Evolutionary conservation across 805 yeast genomes (phyloP), one percentile per base, ranked within the genome.

Genomic region (Nakazawaea ernobii): DNA sequence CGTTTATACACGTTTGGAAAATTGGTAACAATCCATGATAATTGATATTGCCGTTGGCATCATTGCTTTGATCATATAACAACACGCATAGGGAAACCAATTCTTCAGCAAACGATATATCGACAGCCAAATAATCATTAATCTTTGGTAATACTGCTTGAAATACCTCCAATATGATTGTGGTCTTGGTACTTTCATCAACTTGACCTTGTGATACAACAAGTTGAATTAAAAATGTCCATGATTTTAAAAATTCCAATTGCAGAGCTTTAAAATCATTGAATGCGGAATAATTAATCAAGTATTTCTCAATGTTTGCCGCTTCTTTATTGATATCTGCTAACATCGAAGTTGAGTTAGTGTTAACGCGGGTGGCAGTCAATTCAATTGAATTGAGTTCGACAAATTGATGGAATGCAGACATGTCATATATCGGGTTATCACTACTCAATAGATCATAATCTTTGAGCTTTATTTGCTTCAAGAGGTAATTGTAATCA

Each of bases 141-240:
- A 90, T 77, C 57, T 80, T 84, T 2, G 96, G 96, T 17, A 88
- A 72, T 24, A 88, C 71, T 3, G 77, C 70, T 55, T 88, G 95
- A 52, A 90, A 80, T 2, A 87, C 78, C 54, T 86, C 95, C 15
- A 88, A 65, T 46, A 89, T 80, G 57, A 92, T 84, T 35, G 78
- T 74, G 0, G 80, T 70, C 42, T 83, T 70, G n/a, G 66, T 62
- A 8, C 65, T 56, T 0, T 71, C 57, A 6, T 69, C 62, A 47
- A 80, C 63, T n/a, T 67, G 68, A 8, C 80, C 81, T 61, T 83
- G 90, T 4, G 80, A 71, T 4, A 87, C 80, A 39, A 88, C 65
- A 3, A 89, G 79, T 52, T 89, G 88, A 24, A 88, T 81, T 43
- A 91, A 63, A 54, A 82, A 84, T 20, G 83, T 82, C 98, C 98